Evolutionary conservation across 108 stramenopile species (phyloP).

Genomic region (Nannochloropsis salina): DNA sequence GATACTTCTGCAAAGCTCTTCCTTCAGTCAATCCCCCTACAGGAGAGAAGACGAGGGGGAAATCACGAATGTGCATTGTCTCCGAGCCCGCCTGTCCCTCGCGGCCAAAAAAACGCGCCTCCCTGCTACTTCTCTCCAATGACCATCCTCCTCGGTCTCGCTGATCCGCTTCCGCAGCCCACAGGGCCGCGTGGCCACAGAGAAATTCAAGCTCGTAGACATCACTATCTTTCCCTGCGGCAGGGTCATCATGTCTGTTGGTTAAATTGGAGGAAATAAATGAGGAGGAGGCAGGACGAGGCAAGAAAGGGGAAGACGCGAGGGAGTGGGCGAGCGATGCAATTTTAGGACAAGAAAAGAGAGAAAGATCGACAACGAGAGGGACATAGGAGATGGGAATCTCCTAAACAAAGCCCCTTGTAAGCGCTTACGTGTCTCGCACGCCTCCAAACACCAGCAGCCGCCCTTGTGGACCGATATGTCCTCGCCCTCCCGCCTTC

Average conservation of each 20-base stretch:
- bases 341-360: background rate
- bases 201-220: background rate
- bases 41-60: too few species aligned
- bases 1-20: background rate
- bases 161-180: background rate
- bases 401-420: background rate
- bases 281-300: background rate
- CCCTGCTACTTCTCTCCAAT: background rate
- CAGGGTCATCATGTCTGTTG: background rate
- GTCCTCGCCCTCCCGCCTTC: background rate
- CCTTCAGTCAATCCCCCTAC: too few species aligned
- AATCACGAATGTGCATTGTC: background rate
- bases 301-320: background rate
- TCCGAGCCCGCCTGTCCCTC: background rate
- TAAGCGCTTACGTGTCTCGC: background rate
- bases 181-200: background rate
- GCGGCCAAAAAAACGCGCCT: background rate
- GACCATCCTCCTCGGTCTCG: background rate
- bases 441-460: background rate
- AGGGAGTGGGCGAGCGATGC: background rate
- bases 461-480: background rate
- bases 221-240: background rate
- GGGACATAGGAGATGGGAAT: background rate
- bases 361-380: background rate
- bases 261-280: background rate